These are phyloP conservation scores for Evernia prunastri DNA, from an alignment of 495 filamentous ascomycete genomes.

Conservation along the genomic window DNA sequence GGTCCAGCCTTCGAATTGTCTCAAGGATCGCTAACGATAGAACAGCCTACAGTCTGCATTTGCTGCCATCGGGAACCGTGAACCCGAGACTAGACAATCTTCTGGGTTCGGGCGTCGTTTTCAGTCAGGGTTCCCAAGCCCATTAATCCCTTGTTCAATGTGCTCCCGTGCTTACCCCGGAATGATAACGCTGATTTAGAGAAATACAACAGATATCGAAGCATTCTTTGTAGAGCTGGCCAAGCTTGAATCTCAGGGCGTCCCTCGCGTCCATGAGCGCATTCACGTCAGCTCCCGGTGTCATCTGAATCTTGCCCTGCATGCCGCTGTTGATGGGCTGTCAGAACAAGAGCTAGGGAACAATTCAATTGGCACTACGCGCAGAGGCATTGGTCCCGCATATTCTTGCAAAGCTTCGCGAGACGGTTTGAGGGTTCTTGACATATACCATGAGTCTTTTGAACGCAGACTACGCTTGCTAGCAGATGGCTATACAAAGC, in stretches of 20 bases:
- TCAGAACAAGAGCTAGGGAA: constrained; percentile 47
- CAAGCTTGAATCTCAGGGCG: constrained; percentile 62
- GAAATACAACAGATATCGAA: not conserved
- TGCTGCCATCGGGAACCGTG: constrained; percentile 16
- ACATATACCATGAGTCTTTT: constrained; percentile 71
- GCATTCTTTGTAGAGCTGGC: constrained; percentile 80
- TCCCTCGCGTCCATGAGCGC: not conserved
- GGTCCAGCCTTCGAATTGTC: not conserved
- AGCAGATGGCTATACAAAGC: constrained; percentile 58
- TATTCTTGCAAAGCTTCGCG: constrained; percentile 77
- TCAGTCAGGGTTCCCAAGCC: constrained; percentile 42
- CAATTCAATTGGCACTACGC: constrained; percentile 47
- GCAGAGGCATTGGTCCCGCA: constrained; percentile 68
- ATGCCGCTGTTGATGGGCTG: constrained; percentile 71
- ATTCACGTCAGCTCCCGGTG: constrained; percentile 8
- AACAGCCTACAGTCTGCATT: not conserved
- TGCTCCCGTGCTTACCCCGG: no score
- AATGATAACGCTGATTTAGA: no score
- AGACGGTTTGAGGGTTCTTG: constrained; percentile 65
- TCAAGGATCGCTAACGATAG: not conserved
- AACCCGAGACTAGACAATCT: constrained; percentile 13
- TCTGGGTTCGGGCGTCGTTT: constrained; percentile 69
- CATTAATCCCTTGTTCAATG: no score
- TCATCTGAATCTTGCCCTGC: constrained; percentile 54
- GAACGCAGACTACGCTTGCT: constrained; percentile 66